phyloP scores from a whole-genome alignment of 208 protist species.

The Trypanosoma caninum region DNA sequence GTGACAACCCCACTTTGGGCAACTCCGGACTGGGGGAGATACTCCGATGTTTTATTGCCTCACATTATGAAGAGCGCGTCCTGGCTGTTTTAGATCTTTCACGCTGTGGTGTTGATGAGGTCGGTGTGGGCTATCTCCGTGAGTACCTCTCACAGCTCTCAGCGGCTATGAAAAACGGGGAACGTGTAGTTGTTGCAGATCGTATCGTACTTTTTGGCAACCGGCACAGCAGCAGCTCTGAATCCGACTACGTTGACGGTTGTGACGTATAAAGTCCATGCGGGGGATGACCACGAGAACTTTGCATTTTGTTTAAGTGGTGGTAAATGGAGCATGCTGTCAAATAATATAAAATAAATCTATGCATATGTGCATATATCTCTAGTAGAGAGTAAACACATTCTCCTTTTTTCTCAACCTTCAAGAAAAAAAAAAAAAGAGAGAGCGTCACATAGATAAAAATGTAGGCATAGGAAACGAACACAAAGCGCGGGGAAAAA shows the following conservation, averaged over 20 bases:
- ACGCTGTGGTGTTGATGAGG: constrained; percentile 52
- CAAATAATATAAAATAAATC: constrained; percentile 1
- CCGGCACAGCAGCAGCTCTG: constrained; percentile 27
- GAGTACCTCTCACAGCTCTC: constrained; percentile 54
- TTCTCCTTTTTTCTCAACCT: too few relatives aligned
- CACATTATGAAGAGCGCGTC: constrained; percentile 42
- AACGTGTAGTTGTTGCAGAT: constrained; percentile 34
- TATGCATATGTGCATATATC: too few relatives aligned
- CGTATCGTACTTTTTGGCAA: constrained; percentile 72
- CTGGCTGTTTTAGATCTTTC: constrained; percentile 70
- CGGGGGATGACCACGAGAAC: too few relatives aligned
- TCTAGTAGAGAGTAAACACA: too few relatives aligned
- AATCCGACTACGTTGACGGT: background rate
- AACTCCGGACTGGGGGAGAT: constrained; percentile 43
- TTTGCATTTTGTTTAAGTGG: too few relatives aligned
- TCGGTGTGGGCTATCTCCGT: constrained; percentile 24
- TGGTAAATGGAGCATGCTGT: background rate
- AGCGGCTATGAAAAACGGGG: constrained; percentile 13
- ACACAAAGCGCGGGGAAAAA: too few relatives aligned
- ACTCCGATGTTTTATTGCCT: constrained; percentile 54
- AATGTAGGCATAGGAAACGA: too few relatives aligned
- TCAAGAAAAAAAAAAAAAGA: constrained; percentile 2
- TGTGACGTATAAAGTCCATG: too few relatives aligned
- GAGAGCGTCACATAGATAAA: too few relatives aligned
- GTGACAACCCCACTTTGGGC: constrained; percentile 73